A percentile compares a stretch with the other conserved stretches of the same genome.
phyloP scores from a whole-genome alignment of 1,284 basidiomycete genomes.

The Ustilago vetiveriae region DNA sequence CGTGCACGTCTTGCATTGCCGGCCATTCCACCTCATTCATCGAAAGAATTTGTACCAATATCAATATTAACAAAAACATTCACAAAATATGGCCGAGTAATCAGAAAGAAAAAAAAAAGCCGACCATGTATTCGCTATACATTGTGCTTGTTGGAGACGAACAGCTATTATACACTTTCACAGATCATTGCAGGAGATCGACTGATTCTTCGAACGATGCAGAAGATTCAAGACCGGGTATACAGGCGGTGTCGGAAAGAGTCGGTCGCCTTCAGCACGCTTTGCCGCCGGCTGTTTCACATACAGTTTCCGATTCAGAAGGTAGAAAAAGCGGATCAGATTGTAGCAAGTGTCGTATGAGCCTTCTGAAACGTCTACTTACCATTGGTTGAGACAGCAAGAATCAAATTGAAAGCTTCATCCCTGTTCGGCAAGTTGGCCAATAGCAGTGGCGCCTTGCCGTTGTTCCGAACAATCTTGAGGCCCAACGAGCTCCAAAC shows the following conservation, averaged over 20 bases:
- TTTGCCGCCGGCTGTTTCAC: slow-evolving; percentile 14
- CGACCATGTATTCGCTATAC: background rate
- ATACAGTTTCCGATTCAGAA: background rate
- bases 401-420: slow-evolving; percentile 63
- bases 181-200: too few species aligned
- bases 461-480: slow-evolving; percentile 56
- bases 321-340: background rate
- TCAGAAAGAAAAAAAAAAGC: too few species aligned
- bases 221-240: too few species aligned
- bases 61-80: background rate
- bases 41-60: too few species aligned
- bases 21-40: too few species aligned
- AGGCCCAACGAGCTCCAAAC: slow-evolving; percentile 62
- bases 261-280: background rate
- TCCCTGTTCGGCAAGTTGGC: slow-evolving; percentile 63
- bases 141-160: too few species aligned
- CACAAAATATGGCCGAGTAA: too few species aligned
- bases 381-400: slow-evolving; percentile 56
- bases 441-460: slow-evolving; percentile 52
- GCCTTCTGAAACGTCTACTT: background rate
- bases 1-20: background rate
- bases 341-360: background rate
- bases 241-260: background rate
- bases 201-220: too few species aligned
- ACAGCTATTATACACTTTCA: too few species aligned